These are phyloP conservation scores for Cavenderia fasciculata DNA, from an alignment of 78 protist species.

Conservation along the genomic window DNA sequence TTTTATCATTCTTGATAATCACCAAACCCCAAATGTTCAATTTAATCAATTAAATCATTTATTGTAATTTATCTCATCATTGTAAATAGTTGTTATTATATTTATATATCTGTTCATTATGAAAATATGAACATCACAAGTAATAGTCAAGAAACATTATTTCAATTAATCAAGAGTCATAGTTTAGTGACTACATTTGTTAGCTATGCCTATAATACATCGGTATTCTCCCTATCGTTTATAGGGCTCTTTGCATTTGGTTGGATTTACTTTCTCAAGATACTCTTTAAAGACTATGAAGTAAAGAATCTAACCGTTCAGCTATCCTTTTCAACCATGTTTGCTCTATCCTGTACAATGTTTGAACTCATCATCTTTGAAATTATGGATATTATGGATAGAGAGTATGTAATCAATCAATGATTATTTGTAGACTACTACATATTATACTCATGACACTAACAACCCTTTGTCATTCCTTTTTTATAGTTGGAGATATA, in stretches of 20 bases:
- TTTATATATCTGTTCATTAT: no score
- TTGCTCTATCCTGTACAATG: conserved; percentile 85
- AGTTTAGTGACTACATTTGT: neutral
- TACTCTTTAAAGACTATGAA: conserved; percentile 77
- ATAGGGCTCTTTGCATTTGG: conserved; percentile 64
- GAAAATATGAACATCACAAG: no score
- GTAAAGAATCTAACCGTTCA: conserved; percentile 75
- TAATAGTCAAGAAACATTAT: no score
- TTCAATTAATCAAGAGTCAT: no score
- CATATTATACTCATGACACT: neutral
- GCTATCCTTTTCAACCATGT: conserved; percentile 66
- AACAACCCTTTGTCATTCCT: neutral
- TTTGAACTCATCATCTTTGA: conserved; percentile 91
- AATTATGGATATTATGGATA: conserved; percentile 81
- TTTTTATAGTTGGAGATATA: conserved; percentile 62
- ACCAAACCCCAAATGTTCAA: no score
- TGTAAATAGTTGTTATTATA: no score
- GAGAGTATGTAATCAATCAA: conserved; percentile 30
- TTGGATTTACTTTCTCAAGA: conserved; percentile 76
- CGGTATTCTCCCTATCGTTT: conserved; percentile 42
- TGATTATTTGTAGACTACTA: neutral
- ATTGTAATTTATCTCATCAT: no score
- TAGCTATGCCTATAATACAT: conserved; percentile 14
- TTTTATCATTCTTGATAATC: no score
- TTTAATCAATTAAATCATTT: no score